These are phyloP conservation scores for Sugiyamaella grinbergsii DNA, from an alignment of 1,139 yeast species.

Conservation along the genomic window DNA sequence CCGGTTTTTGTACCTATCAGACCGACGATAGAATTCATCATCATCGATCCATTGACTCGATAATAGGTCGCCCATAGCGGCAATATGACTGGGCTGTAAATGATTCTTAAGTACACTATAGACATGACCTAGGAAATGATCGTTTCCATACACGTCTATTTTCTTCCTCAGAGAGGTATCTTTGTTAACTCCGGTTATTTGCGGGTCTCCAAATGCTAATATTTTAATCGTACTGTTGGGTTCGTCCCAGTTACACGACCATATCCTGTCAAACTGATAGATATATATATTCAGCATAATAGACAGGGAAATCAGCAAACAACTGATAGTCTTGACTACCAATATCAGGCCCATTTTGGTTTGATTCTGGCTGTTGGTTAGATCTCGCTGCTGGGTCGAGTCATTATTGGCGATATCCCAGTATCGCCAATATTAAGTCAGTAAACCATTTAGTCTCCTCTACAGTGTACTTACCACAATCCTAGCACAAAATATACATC, in stretches of 20 bases:
- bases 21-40: conserved; percentile 78
- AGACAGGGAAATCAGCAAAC: conserved; percentile 1
- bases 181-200: conserved; percentile 83
- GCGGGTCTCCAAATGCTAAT: conserved; percentile 93
- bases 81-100: conserved; percentile 74
- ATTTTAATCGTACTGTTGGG: conserved; percentile 33
- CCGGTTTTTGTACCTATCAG: conserved; percentile 60
- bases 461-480: no score
- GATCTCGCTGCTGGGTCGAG: no score
- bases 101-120: conserved; percentile 63
- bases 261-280: conserved; percentile 30
- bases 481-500: no score
- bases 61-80: conserved; percentile 89
- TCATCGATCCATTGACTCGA: conserved; percentile 97
- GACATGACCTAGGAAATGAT: conserved; percentile 82
- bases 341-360: conserved; percentile 3
- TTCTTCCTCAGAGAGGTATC: conserved; percentile 71
- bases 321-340: background rate
- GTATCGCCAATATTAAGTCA: no score
- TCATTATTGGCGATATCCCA: no score
- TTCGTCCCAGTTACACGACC: conserved; percentile 36
- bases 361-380: background rate
- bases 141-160: conserved; percentile 86
- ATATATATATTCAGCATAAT: conserved; percentile 29
- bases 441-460: no score